Evolutionary conservation across 441 rosid species (phyloP), one percentile per base, ranked within the genome.

Genomic region (Erodium texanum): DNA sequence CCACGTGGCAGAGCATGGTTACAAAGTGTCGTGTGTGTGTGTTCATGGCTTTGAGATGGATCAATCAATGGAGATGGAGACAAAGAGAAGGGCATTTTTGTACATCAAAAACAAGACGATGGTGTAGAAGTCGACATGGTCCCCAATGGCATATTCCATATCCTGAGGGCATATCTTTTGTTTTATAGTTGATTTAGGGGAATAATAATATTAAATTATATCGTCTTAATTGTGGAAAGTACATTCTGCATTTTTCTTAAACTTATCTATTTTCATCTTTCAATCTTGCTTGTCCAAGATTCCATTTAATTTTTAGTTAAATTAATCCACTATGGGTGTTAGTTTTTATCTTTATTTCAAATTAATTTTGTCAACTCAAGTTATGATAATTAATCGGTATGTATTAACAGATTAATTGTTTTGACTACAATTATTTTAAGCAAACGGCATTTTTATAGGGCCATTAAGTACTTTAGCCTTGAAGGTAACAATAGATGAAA

Each of bases 211-310:
- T n/a, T 43, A 43, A 43, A 43, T 43, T 43, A 36, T n/a, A 43
- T 43, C 12, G 11, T 43, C 52, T 11, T 43, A 3, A 43, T 43
- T 9, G n/a, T 43, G n/a, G 18, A 14, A 58, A 58, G 62, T 58
- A 16, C 24, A 58, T 58, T 58, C 62, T 1, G 6, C 24, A 19
- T 18, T 58, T 3, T 18, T 58, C 19, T n/a, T 48, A n/a, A n/a
- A n/a, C 19, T 58, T 22, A 58, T 7, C 0, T 58, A 58, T 58
- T 58, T 10, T 58, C 64, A 50, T 68, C 45, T 18, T 32, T 24
- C 36, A 68, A 68, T 50, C 64, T 68, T 50, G 56, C 45, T 52
- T 27, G 24, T 54, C 43, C 48, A 16, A 56, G 70, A 50, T 52
- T 68, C 70, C 63, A 32, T 36, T 7, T 24, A 15, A 24, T 6